Conservation (phyloP, 805 yeast genomes). For the Tanozyma kutaoensis region DNA sequence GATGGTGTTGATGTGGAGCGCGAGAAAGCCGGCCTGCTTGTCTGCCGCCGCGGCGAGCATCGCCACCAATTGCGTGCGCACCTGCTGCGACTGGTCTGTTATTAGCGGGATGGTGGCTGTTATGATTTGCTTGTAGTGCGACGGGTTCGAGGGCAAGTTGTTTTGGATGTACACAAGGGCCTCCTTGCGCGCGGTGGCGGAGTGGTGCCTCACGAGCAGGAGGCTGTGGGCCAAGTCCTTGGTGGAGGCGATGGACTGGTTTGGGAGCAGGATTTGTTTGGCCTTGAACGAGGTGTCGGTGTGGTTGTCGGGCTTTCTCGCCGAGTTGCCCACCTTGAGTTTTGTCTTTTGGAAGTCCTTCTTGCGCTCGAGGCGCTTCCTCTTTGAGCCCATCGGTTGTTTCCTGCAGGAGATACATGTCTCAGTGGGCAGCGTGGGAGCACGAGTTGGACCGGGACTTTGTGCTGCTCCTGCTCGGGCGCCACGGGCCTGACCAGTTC, state of each 20-base stretch:
- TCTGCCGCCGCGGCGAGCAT: slow-evolving; percentile 35
- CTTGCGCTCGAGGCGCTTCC: slow-evolving; percentile 48
- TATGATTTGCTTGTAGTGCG: slow-evolving; percentile 43
- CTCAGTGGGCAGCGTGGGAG: background rate
- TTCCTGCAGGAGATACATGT: background rate
- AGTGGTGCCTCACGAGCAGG: slow-evolving; percentile 64
- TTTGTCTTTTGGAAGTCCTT: slow-evolving; percentile 70
- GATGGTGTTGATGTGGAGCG: slow-evolving; percentile 43
- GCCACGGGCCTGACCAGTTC: background rate
- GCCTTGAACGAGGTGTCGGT: slow-evolving; percentile 83
- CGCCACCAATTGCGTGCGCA: slow-evolving; percentile 42
- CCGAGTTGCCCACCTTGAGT: slow-evolving; percentile 78
- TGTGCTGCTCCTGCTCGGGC: background rate
- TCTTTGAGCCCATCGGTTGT: slow-evolving; percentile 28
- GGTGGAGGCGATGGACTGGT: slow-evolving; percentile 27
- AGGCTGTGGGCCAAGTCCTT: slow-evolving; percentile 45
- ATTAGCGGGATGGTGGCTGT: slow-evolving; percentile 48
- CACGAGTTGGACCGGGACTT: background rate
- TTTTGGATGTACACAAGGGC: slow-evolving; percentile 41
- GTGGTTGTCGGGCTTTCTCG: slow-evolving; percentile 54
- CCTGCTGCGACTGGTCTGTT: slow-evolving; percentile 52
- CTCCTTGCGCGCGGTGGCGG: slow-evolving; percentile 57
- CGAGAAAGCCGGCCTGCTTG: slow-evolving; percentile 40
- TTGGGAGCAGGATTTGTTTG: slow-evolving; percentile 37
- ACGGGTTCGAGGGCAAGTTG: slow-evolving; percentile 37